Evolutionary conservation across 2,329 filamentous ascomycete genomes (phyloP), one percentile per base, ranked within the genome.

Genomic region (Ilyonectria mors-panacis): DNA sequence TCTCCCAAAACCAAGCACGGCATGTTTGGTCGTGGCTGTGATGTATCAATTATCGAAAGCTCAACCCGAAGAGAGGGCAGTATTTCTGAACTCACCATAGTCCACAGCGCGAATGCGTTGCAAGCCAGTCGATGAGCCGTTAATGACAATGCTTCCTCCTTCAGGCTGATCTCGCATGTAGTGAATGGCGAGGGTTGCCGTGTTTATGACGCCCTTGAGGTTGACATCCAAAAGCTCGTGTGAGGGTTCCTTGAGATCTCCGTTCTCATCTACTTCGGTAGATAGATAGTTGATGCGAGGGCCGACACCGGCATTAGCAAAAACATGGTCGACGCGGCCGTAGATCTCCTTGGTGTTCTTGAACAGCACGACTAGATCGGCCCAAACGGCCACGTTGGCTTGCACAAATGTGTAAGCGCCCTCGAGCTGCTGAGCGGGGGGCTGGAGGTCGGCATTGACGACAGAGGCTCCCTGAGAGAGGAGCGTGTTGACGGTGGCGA

Each of bases 301-400:
- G 0, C 79, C 80, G 33, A 90, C 78, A 17, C 89, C 89, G 0
- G 89, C 89, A 70, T 91, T 91, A 59, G 92, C 89, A 74, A 94
- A 94, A 7, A 93, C 93, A 76, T 93, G 88, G 48, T 93, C 93
- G 67, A 95, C 88, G 68, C 93, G 92, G 75, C 94, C 93, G 69
- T 93, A 88, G 59, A 93, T 90, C 12, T 83, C 77, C 64, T 84
- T 82, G 2, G 86, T 78, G 61, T 81, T 76, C 61, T 85, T 85
- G 80, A 90, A 91, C 12, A 90, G 80, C 0, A 78, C 77, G 13
- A 82, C 77, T 9, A 89, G 81, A 8, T 86, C 83, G 3, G 77
- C 68, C 88, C 88, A 90, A 17, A 79, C 75, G 1, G 82, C 78
- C 2, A 89, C 86, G 67, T 89, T 80, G 3, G 83, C 82, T 66